Conservation (phyloP, 805 yeast species). For the Martiniozyma abietophila region DNA sequence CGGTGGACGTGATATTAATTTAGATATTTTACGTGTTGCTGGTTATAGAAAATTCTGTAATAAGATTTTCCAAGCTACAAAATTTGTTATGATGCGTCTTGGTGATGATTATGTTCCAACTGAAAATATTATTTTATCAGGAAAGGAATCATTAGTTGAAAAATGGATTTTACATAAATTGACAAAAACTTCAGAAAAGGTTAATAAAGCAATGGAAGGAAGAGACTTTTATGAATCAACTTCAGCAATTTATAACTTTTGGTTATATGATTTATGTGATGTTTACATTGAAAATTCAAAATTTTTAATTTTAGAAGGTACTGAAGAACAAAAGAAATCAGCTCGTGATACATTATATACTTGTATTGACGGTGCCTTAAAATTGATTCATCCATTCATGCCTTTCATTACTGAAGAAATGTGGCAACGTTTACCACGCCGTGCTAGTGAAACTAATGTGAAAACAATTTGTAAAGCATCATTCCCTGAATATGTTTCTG, state of each 20-base stretch:
- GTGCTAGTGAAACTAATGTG: slow-evolving; percentile 54
- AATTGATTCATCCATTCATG: slow-evolving; percentile 95
- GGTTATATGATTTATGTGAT: slow-evolving; percentile 93
- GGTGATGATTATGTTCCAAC: slow-evolving; percentile 87
- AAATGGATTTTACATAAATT: slow-evolving; percentile 92
- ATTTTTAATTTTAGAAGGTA: slow-evolving; percentile 84
- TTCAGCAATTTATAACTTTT: slow-evolving; percentile 79
- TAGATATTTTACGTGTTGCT: slow-evolving; percentile 93
- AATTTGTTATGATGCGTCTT: slow-evolving; percentile 86
- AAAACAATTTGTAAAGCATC: slow-evolving; percentile 67
- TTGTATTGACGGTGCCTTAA: slow-evolving; percentile 83
- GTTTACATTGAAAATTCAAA: slow-evolving; percentile 97
- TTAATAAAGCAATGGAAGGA: slow-evolving; percentile 59
- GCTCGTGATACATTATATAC: slow-evolving; percentile 94
- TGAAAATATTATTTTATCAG: slow-evolving; percentile 46
- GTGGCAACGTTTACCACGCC: slow-evolving; percentile 97
- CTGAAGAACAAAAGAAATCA: slow-evolving; percentile 71
- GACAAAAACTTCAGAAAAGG: slow-evolving; percentile 55
- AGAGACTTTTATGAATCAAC: slow-evolving; percentile 90
- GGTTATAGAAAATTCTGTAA: slow-evolving; percentile 99
- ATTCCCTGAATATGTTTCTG: slow-evolving; percentile 60
- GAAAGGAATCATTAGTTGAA: slow-evolving; percentile 86
- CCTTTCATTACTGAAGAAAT: slow-evolving; percentile 95
- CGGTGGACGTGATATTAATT: slow-evolving; percentile 96
- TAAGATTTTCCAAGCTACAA: slow-evolving; percentile 98